Evolutionary conservation across 148 eudicot genomes (phyloP), one percentile per base, ranked within the genome.

Genomic region (Pouteria glomerata): DNA sequence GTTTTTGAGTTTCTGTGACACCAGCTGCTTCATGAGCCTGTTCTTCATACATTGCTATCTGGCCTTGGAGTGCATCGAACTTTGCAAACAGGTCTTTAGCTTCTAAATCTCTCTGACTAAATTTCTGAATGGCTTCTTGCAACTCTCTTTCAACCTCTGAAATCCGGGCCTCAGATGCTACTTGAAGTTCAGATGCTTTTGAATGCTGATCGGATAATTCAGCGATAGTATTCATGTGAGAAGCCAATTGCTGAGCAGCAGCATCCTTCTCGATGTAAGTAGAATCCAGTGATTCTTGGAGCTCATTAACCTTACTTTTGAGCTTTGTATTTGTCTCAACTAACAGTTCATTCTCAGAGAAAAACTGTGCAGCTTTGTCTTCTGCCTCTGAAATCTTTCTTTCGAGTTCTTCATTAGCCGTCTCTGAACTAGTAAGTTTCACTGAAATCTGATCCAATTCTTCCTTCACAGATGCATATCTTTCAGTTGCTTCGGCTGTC

Each of bases 141-240:
- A 92, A 77, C 79, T 85, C 73, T 64, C 81, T 75, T 72, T 89
- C 87, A 0, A 78, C 73, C 71, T 83, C 79, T 47, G 78, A 63
- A 78, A 82, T 79, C 63, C 84, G 88, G 73, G 82, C 77, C 76
- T 89, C 92, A 41, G 89, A 71, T 19, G 82, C 82, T 63, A 80
- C 69, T 24, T 91, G 89, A 71, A 78, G 84, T 57, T 84, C 92
- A 67, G 86, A 73, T 47, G 83, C 85, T 80, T 78, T 87, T 0
- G 95, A 76, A 77, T 89, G 93, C 70, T 82, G 69, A 57, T 91
- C 93, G 0, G 88, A 82, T 70, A 94, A 76, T 74, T 91, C 93
- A 16, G 84, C 72, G 55, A 94, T 86, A 39, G 89, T 86, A 73
- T 68, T 84, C 82, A 80, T 44, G 73, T 92, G 96, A 75, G 92